A percentile compares a stretch with the other conserved stretches of the same genome.
phyloP scores from a whole-genome alignment of 73 alveolate species.

The Paramecium caudatum region DNA sequence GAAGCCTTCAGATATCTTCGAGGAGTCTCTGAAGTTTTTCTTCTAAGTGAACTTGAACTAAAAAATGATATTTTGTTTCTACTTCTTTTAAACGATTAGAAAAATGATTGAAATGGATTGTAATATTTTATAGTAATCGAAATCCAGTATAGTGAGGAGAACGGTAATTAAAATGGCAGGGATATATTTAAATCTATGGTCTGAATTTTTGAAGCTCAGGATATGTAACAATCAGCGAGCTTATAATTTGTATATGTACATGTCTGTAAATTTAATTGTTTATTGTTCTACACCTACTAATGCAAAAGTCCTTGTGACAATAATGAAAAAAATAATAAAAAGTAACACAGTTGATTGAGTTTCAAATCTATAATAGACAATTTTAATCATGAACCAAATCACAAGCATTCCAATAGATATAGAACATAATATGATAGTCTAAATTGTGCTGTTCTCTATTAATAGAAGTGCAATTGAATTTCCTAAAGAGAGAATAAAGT shows the following conservation, averaged over 20 bases:
- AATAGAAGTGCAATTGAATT: neutral
- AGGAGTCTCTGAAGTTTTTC: slow-evolving; percentile 13
- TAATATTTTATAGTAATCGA: neutral
- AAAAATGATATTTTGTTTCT: neutral
- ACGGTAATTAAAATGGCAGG: neutral
- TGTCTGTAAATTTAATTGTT: neutral
- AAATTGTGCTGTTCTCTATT: neutral
- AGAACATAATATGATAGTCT: neutral
- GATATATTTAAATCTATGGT: neutral
- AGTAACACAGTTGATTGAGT: neutral
- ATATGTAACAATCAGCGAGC: slow-evolving; percentile 20
- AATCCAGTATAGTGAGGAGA: neutral
- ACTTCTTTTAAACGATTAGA: slow-evolving; percentile 17
- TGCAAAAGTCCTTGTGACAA: neutral
- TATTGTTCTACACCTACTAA: neutral
- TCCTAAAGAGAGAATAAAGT: slow-evolving; percentile 11
- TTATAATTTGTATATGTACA: neutral
- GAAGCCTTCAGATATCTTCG: neutral
- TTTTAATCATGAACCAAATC: neutral
- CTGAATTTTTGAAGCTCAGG: neutral
- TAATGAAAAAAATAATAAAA: neutral
- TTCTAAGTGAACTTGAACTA: neutral
- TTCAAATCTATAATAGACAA: neutral
- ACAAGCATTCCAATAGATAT: neutral
- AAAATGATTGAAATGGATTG: neutral